Evolutionary conservation across 129 eudicot genomes (phyloP), one percentile per base, ranked within the genome.

Genomic region (Flaveria trinervia): DNA sequence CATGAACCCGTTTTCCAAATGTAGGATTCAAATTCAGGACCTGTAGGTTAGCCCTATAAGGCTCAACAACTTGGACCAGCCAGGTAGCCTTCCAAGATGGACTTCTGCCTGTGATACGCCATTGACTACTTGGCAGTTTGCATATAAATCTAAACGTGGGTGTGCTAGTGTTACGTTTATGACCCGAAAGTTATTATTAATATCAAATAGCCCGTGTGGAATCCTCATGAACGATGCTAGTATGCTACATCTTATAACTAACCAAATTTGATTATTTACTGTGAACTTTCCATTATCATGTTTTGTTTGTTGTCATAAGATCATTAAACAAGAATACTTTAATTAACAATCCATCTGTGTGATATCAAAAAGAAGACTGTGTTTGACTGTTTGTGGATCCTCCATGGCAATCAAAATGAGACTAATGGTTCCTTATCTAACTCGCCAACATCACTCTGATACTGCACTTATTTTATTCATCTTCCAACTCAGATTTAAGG

Each of bases 351-450:
- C 45, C 68, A 14, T 62, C 16, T 62, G 30, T 55, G 43, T 14
- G 16, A 45, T 14, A 43, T 48, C 14, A 22, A 1, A 23, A 23
- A 13, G 59, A 70, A 44, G 59, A 69, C 25, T 25, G 60, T 25
- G 44, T 25, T 45, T 45, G 12, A 8, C 50, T 10, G 50, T 11
- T 48, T 70, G 44, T 48, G 55, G 45, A 11, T 68, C 72, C 55
- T 68, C 9, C 16, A 45, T 2, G 18, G 56, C 18, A 68, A 68
- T 68, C 39, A 68, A 68, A 68, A 45, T 0, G 11, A 5, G 41
- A 12, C 68, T 23, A 22, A 14, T 70, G 54, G 54, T 43, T 67
- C 3, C 18, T 52, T 16, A 74, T 59, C 22, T 22, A 73, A 74
- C 51, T 60, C 15, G 48, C n/a, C 59, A 60, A 61, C 23, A 41